Evolutionary conservation across 2,329 filamentous ascomycete genomes (phyloP), one percentile per base, ranked within the genome.

Genomic region (Pseudogymnoascus sp.): DNA sequence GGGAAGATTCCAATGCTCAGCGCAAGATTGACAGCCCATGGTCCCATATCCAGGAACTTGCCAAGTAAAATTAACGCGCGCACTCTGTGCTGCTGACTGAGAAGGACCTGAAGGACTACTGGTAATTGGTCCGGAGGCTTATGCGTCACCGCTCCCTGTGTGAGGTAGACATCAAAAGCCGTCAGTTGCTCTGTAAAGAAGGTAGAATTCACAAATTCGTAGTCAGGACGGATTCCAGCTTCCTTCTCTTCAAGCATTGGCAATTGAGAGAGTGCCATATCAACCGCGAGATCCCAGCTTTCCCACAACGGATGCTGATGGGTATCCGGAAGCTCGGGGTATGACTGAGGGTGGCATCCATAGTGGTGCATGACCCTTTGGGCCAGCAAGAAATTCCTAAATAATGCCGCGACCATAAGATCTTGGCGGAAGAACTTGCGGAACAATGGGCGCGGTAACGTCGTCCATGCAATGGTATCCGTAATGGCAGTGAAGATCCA

Each of bases 401-500:
- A 99, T 6, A 99, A 78, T 1, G 94, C 94, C 11, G 94, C 94
- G n/a, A 99, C 94, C 92, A 99, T 97, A 11, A 99, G 80, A 73
- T 99, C 94, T 73, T 99, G 94, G 41, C 94, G 81, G 74, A 99
- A 99, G 63, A 97, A 90, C 74, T 96, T 96, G 74, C 96, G 92
- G 76, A 99, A 99, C 9, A 97, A 78, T 18, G 91, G 85, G 50
- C 93, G 88, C 2, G 92, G 90, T 3, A 99, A 77, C 4, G 91
- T 95, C 33, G 96, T 97, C 94, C 94, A 99, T 0, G 94, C 94
- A 69, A 99, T 99, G 1, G 93, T 97, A 72, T 99, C 94, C 0
- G 94, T 99, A 66, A 99, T 97, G 60, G 94, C 94, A 0, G 94
- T 99, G 71, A 99, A 97, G 36, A 99, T 99, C 94, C 94, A 99